A percentile compares a stretch with the other conserved stretches of the same genome.
These are phyloP conservation scores for Cetradonia linearis DNA, from an alignment of 495 filamentous ascomycete genomes.

Conservation along the genomic window DNA sequence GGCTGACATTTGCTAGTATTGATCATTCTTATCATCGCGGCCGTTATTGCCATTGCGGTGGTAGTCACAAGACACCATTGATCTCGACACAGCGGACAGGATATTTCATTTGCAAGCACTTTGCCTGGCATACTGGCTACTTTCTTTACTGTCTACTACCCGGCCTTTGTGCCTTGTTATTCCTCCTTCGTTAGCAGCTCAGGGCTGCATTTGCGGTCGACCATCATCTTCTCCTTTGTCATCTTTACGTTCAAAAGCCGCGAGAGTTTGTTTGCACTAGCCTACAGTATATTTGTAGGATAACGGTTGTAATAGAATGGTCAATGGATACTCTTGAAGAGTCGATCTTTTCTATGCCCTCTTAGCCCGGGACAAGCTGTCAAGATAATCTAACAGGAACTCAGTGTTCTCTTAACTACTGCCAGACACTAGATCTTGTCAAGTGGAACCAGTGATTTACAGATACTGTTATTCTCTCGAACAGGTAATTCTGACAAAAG, in stretches of 20 bases:
- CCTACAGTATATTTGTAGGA: conserved; percentile 12
- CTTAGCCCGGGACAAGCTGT: neutral
- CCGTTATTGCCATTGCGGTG: conserved; percentile 40
- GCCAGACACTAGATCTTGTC: too few species aligned
- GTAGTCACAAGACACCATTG: neutral
- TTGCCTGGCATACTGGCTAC: conserved; percentile 1
- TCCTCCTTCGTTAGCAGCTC: neutral
- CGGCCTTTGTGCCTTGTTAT: conserved; percentile 4
- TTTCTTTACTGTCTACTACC: neutral
- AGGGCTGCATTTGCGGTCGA: neutral
- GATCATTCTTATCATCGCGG: conserved; percentile 42
- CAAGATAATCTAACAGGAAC: neutral
- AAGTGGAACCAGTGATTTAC: too few species aligned
- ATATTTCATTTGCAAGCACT: neutral
- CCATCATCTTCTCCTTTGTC: conserved; percentile 6
- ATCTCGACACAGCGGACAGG: neutral
- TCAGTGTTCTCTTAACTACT: too few species aligned
- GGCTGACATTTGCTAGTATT: conserved; percentile 15
- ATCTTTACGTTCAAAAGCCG: conserved; percentile 4
- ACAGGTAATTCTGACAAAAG: neutral
- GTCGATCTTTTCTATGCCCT: conserved; percentile 2
- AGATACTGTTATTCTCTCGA: neutral
- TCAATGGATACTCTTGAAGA: conserved; percentile 13
- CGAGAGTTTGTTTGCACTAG: neutral
- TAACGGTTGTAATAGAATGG: conserved; percentile 4